Base-by-base conservation (phyloP, 2,329 filamentous ascomycete genomes). In the Epichloe coenophiala region DNA sequence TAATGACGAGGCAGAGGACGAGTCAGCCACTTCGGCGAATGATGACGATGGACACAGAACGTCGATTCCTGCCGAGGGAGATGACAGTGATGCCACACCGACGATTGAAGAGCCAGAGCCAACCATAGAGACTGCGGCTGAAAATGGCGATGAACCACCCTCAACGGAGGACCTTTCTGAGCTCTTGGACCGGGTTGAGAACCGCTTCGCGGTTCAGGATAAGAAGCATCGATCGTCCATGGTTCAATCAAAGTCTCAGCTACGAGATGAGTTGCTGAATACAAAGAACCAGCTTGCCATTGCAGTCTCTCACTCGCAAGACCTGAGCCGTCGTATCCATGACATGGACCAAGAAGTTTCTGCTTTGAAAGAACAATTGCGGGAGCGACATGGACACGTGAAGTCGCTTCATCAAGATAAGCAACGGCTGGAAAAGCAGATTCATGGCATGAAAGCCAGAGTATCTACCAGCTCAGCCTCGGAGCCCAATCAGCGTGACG, bases 251-350 rank as follows among this genome's bases (percentile, higher is more conserved):
- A 95, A 94, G 64, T 75, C 81, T 33, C 81, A 94, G 61, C 71
- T 97, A 15, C 81, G 84, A 41, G 85, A 91, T 44, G 88, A 91
- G 54, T 69, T 95, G 40, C 72, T 76, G 2, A 78, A 84, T 31
- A 79, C 82, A 51, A 91, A 88, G 61, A 86, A 94, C 51, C 87
- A 93, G 65, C 75, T 96, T 33, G 74, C 78, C n/a, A 78, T 81
- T 41, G 88, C 94, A 63, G 75, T 81, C 27, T 76, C 83, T 5
- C 85, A 86, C 55, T 80, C 82, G 5, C 78, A 83, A 55, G 80
- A 86, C 38, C 77, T 86, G 35, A 80, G 78, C 47, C 81, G 86
- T 38, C 84, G 84, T 46, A 75, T 96, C 27, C 79, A 84, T 38
- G 87, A 93, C 46, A 75, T 86, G 57, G 80, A 85, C 54, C 78